These are phyloP conservation scores for Clavaria fumosa DNA, from an alignment of 768 basidiomycete genomes.

Conservation along the genomic window DNA sequence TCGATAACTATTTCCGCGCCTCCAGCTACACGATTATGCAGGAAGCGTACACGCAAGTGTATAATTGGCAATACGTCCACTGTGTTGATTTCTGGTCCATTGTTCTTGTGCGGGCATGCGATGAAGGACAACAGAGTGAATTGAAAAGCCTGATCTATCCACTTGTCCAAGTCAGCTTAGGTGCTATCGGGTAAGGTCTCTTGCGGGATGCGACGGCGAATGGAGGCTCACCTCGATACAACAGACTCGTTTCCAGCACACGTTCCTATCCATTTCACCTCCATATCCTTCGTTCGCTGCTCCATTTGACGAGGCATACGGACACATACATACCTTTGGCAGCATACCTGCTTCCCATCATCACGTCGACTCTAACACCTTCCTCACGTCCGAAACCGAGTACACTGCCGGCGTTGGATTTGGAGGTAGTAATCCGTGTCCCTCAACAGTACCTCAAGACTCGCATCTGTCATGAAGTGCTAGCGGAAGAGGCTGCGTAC, in stretches of 20 bases:
- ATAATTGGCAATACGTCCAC: slow-evolving; percentile 98
- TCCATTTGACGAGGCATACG: slow-evolving; percentile 74
- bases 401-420: slow-evolving; percentile 77
- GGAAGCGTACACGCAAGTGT: slow-evolving; percentile 89
- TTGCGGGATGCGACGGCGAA: slow-evolving; percentile 1
- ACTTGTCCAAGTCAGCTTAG: slow-evolving; percentile 84
- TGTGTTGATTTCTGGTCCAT: slow-evolving; percentile 93
- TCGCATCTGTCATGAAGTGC: slow-evolving; percentile 65
- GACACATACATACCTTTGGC: slow-evolving; percentile 77
- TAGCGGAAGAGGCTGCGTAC: slow-evolving; percentile 71
- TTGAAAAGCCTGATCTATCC: slow-evolving; percentile 87
- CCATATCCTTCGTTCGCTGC: slow-evolving; percentile 77
- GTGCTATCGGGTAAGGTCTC: slow-evolving; percentile 73
- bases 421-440: slow-evolving; percentile 74
- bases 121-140: slow-evolving; percentile 52
- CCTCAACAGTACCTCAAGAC: slow-evolving; percentile 85
- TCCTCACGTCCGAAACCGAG: slow-evolving; percentile 66
- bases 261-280: slow-evolving; percentile 93
- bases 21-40: slow-evolving; percentile 15
- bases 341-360: slow-evolving; percentile 74
- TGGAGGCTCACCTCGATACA: slow-evolving; percentile 7
- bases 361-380: slow-evolving; percentile 56
- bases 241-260: slow-evolving; percentile 75
- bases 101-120: slow-evolving; percentile 73
- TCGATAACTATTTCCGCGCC: neutral